Evolutionary conservation across 371 early-diverging fungal genomes (phyloP), one percentile per base, ranked within the genome.

Genomic region (Mucor piriformis): DNA sequence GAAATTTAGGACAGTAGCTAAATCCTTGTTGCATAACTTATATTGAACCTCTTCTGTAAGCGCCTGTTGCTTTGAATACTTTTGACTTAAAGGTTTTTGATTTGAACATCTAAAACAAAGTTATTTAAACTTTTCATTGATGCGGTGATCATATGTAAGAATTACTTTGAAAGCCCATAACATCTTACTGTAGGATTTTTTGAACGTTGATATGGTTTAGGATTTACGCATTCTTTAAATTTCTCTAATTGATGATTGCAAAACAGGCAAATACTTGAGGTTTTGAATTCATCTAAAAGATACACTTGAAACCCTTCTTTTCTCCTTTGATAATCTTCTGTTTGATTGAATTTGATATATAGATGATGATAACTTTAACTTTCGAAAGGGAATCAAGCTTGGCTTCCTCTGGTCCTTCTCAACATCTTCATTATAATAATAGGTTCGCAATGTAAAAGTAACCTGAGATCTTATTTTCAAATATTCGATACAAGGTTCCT

Each of bases 201-300:
- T 12, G 37, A 37, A 37, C 37, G 37, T 37, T 12, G 37, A 12
- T 37, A 37, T 12, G 37, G 37, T 12, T 15, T 37, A 13, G 37
- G n/a, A n/a, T n/a, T n/a, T n/a, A n/a, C n/a, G n/a, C n/a, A n/a
- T n/a, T n/a, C n/a, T n/a, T n/a, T n/a, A 37, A 37, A 37, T 3
- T 8, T 37, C 15, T 4, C 37, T 8, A 37, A 12, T 12, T 12
- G 4, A 3, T 37, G 4, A 7, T 48, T 16, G 18, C 50, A 50
- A 18, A 16, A 32, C 7, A 32, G 56, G 12, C 44, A 55, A 5
- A 44, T 13, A 13, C 12, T 33, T 3, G 44, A 44, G 16, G 55
- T 55, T n/a, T 44, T 42, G 33, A 29, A 44, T 20, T 55, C 55
- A 15, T 55, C 42, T 18, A 55, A 5, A 3, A 55, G 21, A 25